Conservation (phyloP, 2,329 filamentous ascomycete species). For the Claviceps arundinis region DNA sequence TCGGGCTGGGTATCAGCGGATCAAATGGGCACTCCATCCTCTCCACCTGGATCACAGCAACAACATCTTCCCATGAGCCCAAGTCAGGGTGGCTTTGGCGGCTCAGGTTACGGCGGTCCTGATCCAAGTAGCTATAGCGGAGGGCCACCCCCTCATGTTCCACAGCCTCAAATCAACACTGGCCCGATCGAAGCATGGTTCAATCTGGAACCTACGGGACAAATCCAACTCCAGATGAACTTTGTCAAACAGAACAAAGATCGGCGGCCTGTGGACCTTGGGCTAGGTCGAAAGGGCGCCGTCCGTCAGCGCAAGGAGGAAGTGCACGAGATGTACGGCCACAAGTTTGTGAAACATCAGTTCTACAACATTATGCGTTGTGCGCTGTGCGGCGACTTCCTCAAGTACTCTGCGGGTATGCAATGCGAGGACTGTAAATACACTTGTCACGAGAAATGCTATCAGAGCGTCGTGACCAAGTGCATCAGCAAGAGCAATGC, state of each 20-base stretch:
- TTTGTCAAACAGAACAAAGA: conserved; percentile 87
- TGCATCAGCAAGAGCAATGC: conserved; percentile 99
- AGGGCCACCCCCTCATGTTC: conserved; percentile 15
- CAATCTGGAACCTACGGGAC: conserved; percentile 83
- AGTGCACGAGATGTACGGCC: conserved; percentile 95
- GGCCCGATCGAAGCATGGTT: conserved; percentile 87
- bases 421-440: conserved; percentile 99
- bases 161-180: conserved; percentile 38
- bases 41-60: conserved; percentile 23
- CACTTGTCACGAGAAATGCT: conserved; percentile 97
- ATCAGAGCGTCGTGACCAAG: conserved; percentile 91
- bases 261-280: conserved; percentile 69
- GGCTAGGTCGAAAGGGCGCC: conserved; percentile 86
- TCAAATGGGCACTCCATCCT: conserved; percentile 58
- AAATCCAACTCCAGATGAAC: conserved; percentile 80
- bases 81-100: conserved; percentile 28
- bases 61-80: conserved; percentile 45
- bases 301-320: conserved; percentile 97
- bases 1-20: conserved; percentile 97
- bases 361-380: conserved; percentile 99
- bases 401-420: conserved; percentile 98
- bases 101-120: conserved; percentile 22
- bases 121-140: conserved; percentile 16
- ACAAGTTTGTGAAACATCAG: conserved; percentile 97
- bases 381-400: conserved; percentile 90